Percentiles rank a stretch among this genome's conserved stretches.
Conservation (phyloP, 1,139 yeast genomes). For the Suhomyces maxii region DNA sequence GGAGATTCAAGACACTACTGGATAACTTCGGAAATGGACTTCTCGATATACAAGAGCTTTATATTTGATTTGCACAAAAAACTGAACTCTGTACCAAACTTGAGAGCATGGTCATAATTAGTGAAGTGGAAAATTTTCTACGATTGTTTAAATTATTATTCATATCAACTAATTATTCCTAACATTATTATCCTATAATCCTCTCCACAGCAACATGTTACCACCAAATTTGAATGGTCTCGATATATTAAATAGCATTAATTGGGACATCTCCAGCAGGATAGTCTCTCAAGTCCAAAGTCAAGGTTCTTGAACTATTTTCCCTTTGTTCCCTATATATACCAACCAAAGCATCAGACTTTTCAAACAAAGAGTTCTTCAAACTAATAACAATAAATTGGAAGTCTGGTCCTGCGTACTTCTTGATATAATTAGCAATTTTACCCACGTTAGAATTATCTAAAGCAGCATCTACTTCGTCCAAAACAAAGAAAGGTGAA, state of each 20-base stretch:
- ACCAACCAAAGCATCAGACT: slow-evolving; percentile 89
- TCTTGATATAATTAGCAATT: slow-evolving; percentile 79
- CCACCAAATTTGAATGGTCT: background rate
- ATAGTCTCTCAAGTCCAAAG: slow-evolving; percentile 69
- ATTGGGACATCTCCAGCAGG: slow-evolving; percentile 38
- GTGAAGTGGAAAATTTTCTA: too few species aligned
- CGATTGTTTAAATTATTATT: too few species aligned
- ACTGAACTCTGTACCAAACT: too few species aligned
- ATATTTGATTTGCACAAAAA: too few species aligned
- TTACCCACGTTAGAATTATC: slow-evolving; percentile 85
- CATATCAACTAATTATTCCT: too few species aligned
- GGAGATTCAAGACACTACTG: too few species aligned
- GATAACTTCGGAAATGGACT: too few species aligned
- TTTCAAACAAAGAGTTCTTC: slow-evolving; percentile 83
- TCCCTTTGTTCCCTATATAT: slow-evolving; percentile 82
- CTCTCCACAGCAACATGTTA: background rate
- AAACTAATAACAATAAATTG: slow-evolving; percentile 94
- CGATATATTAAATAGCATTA: slow-evolving; percentile 1
- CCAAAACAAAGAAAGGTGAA: slow-evolving; percentile 92
- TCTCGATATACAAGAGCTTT: too few species aligned
- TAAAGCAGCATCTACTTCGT: slow-evolving; percentile 96
- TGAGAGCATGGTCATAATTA: too few species aligned
- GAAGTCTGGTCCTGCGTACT: slow-evolving; percentile 73
- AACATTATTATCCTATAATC: too few species aligned
- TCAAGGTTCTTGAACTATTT: slow-evolving; percentile 75